These are phyloP conservation scores for Acacia pycnantha DNA, from an alignment of 331 rosid genomes.

Conservation along the genomic window DNA sequence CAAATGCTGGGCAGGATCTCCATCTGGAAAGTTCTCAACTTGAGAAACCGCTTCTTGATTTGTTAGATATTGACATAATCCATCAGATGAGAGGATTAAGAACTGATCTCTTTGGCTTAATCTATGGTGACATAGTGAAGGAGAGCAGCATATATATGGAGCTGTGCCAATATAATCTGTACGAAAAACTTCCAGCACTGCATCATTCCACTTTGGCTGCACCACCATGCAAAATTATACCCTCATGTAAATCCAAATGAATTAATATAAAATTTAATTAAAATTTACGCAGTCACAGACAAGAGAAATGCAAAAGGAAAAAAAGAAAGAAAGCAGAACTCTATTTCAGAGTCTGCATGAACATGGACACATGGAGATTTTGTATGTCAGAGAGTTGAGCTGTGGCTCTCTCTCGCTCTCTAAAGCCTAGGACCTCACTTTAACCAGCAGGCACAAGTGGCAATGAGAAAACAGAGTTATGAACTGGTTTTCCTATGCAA, in stretches of 20 bases:
- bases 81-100: not conserved
- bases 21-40: not conserved
- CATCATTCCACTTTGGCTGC: conserved; percentile 7
- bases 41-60: not conserved
- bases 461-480: not conserved
- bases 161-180: not conserved
- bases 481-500: not conserved
- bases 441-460: not conserved
- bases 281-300: not conserved
- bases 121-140: not conserved
- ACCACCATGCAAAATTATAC: not conserved
- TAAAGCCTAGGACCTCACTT: not conserved
- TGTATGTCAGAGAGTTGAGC: not conserved
- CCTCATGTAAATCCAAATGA: not conserved
- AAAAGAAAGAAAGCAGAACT: not conserved
- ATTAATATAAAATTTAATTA: not conserved
- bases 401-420: not conserved
- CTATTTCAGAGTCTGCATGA: not conserved
- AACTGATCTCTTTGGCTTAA: not conserved
- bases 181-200: not conserved
- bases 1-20: not conserved
- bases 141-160: not conserved
- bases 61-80: not conserved
- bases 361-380: not conserved
- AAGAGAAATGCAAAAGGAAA: not conserved